phyloP scores from a whole-genome alignment of 345 rosid species.

The Conringia planisiliqua region DNA sequence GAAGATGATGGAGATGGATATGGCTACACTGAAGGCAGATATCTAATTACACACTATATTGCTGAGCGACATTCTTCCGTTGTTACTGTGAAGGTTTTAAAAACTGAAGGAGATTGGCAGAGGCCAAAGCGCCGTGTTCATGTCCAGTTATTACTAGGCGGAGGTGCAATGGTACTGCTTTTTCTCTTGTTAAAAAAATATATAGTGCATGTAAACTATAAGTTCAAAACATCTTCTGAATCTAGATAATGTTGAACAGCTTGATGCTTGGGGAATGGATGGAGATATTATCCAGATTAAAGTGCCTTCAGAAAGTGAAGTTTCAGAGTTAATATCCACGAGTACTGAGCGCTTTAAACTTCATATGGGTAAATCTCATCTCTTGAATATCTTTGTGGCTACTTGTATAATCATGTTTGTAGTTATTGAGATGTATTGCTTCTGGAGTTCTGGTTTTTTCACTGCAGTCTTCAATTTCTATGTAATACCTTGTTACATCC shows the following conservation, averaged over 20 bases:
- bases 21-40: conserved; percentile 62
- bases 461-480: background rate
- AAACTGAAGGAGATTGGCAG: conserved; percentile 74
- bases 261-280: conserved; percentile 81
- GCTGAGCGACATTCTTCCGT: conserved; percentile 60
- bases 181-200: background rate
- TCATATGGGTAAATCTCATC: conserved; percentile 53
- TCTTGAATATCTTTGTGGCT: background rate
- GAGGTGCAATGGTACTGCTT: conserved; percentile 63
- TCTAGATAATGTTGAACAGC: conserved; percentile 40
- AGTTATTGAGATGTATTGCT: background rate
- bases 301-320: conserved; percentile 54
- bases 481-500: background rate
- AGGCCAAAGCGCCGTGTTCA: conserved; percentile 75
- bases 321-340: conserved; percentile 40
- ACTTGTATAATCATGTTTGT: background rate
- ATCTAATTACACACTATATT: conserved; percentile 56
- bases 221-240: conserved; percentile 10
- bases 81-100: conserved; percentile 56
- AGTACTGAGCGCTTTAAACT: conserved; percentile 50
- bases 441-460: background rate
- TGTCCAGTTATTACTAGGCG: conserved; percentile 70
- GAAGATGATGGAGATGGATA: conserved; percentile 95
- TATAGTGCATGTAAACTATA: background rate
- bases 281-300: conserved; percentile 62